These are phyloP conservation scores for Caryopteris hybrid DNA, from an alignment of 305 asterid species.

Conservation along the genomic window DNA sequence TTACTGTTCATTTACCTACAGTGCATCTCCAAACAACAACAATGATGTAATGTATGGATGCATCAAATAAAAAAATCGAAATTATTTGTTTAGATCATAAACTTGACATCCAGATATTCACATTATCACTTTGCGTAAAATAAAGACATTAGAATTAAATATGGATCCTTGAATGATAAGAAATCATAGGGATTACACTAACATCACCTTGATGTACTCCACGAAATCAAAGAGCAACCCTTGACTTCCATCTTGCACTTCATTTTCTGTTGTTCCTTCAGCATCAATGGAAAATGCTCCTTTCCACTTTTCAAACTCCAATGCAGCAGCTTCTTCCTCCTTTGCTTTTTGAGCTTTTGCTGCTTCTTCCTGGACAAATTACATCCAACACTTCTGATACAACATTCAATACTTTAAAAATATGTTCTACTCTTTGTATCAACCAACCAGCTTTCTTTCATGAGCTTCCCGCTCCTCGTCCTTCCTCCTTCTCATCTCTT, in stretches of 20 bases:
- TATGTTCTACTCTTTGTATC: neutral
- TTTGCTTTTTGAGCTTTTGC: constrained; percentile 76
- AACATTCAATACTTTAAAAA: neutral
- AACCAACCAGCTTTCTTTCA: constrained; percentile 77
- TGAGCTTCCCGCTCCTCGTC: constrained; percentile 98
- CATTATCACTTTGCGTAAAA: neutral
- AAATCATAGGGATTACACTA: neutral
- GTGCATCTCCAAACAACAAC: neutral
- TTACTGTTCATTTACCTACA: neutral
- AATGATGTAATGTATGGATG: neutral
- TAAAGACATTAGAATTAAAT: neutral
- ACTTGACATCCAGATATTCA: constrained; percentile 8
- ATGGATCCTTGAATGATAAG: neutral
- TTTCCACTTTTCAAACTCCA: constrained; percentile 96
- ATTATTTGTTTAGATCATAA: neutral
- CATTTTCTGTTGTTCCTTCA: constrained; percentile 92
- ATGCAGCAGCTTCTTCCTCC: constrained; percentile 93
- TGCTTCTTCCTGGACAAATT: constrained; percentile 81
- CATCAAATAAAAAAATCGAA: neutral
- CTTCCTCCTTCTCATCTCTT: constrained; percentile 87
- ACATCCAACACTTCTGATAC: constrained; percentile 12
- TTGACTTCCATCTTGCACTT: constrained; percentile 75
- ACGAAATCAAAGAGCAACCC: constrained; percentile 86
- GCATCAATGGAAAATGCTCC: constrained; percentile 95
- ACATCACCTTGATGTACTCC: constrained; percentile 85